Evolutionary conservation across 2,329 filamentous ascomycete genomes (phyloP).

Genomic region (Chaetomium globosum): DNA sequence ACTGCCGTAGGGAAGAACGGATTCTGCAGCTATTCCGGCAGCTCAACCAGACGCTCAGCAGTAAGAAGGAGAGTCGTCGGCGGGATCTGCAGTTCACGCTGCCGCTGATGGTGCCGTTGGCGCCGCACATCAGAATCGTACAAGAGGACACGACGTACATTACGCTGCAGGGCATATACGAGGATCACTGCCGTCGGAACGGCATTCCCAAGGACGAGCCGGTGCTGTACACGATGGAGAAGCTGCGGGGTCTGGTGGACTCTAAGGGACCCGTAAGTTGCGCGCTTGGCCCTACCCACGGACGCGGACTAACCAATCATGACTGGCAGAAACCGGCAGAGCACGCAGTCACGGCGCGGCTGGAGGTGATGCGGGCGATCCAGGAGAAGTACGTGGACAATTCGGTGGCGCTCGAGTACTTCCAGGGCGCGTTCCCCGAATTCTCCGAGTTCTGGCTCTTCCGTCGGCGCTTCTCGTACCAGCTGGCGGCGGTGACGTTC

Average conservation of each 20-base stretch:
- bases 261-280: constrained; percentile 61
- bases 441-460: constrained; percentile 98
- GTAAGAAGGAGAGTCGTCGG: constrained; percentile 92
- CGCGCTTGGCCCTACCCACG: background rate
- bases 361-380: constrained; percentile 93
- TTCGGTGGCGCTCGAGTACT: constrained; percentile 82
- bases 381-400: constrained; percentile 91
- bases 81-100: constrained; percentile 95
- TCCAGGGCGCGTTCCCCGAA: constrained; percentile 82
- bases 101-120: constrained; percentile 91
- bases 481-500: constrained; percentile 91
- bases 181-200: constrained; percentile 89
- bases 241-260: constrained; percentile 76
- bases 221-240: constrained; percentile 92
- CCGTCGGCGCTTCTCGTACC: constrained; percentile 94
- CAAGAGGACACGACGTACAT: constrained; percentile 95
- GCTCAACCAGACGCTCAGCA: constrained; percentile 87
- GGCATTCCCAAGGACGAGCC: constrained; percentile 93
- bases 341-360: constrained; percentile 69
- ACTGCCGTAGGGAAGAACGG: constrained; percentile 90
- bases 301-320: constrained; percentile 28
- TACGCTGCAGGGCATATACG: constrained; percentile 90
- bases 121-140: constrained; percentile 91
- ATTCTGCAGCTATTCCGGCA: constrained; percentile 96
- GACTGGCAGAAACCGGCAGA: constrained; percentile 64